phyloP scores from a whole-genome alignment of 768 basidiomycete species.

The Suillus cothurnatus region DNA sequence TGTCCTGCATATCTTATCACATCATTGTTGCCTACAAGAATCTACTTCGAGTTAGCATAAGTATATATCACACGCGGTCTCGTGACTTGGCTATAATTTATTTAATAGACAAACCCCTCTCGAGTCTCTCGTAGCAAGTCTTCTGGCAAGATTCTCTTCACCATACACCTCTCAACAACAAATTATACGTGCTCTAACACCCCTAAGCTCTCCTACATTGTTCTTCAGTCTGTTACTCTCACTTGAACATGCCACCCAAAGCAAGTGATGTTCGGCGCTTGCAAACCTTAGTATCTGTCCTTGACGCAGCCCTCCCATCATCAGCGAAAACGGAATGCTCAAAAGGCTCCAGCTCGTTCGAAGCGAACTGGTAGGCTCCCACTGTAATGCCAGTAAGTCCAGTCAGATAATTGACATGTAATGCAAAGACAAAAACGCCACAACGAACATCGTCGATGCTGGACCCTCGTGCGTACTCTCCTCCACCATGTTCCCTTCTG shows the following conservation, averaged over 20 bases:
- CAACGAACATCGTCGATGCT: slow-evolving; percentile 12
- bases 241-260: slow-evolving; percentile 39
- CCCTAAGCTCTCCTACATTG: neutral
- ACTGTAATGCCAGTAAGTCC: slow-evolving; percentile 7
- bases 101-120: neutral
- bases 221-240: neutral
- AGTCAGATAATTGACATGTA: slow-evolving; percentile 16
- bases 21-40: neutral
- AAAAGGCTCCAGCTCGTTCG: slow-evolving; percentile 41
- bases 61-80: no score
- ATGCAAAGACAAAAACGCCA: slow-evolving; percentile 21
- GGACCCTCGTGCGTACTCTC: slow-evolving; percentile 26
- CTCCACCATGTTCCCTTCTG: slow-evolving; percentile 9
- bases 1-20: neutral
- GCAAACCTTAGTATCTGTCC: slow-evolving; percentile 18
- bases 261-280: slow-evolving; percentile 20
- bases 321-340: slow-evolving; percentile 59
- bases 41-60: no score
- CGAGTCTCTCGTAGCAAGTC: neutral
- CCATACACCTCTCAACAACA: neutral
- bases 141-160: neutral
- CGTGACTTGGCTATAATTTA: no score
- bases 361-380: slow-evolving; percentile 37
- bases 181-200: neutral
- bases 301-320: slow-evolving; percentile 16